A percentile compares a stretch with the other conserved stretches of the same genome.
These are phyloP conservation scores for Lipomyces oligophaga DNA, from an alignment of 805 yeast genomes.

Conservation along the genomic window DNA sequence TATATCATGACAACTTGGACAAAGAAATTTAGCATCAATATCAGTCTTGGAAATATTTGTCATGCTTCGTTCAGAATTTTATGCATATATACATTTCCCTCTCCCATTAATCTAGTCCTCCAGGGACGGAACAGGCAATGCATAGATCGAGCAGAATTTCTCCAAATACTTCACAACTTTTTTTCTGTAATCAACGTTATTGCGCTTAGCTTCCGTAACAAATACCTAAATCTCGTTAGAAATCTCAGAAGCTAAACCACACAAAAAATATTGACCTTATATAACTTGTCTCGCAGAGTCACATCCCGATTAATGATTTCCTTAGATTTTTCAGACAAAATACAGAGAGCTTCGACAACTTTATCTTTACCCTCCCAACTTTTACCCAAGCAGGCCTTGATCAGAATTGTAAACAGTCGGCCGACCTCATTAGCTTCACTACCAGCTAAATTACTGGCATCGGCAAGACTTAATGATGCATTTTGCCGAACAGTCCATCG, in stretches of 20 bases:
- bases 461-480: constrained; percentile 64
- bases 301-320: constrained; percentile 36
- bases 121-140: constrained; percentile 13
- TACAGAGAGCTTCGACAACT: constrained; percentile 65
- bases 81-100: too few relatives aligned
- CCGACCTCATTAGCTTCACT: constrained; percentile 22
- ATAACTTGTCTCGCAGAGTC: constrained; percentile 36
- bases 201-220: constrained; percentile 58
- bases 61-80: too few relatives aligned
- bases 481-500: constrained; percentile 64
- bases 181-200: constrained; percentile 60
- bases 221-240: constrained; percentile 41
- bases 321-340: constrained; percentile 49
- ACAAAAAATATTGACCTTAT: constrained; percentile 9
- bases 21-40: too few relatives aligned
- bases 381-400: constrained; percentile 67
- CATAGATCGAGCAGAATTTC: constrained; percentile 35
- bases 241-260: neutral
- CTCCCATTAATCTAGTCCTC: too few relatives aligned
- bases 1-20: too few relatives aligned
- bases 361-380: constrained; percentile 86
- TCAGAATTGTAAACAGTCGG: constrained; percentile 49
- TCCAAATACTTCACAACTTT: constrained; percentile 54
- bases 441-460: constrained; percentile 50
- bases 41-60: too few relatives aligned